Evolutionary conservation across 768 basidiomycete genomes (phyloP), one percentile per base, ranked within the genome.

Genomic region (Lentinula raphanica): DNA sequence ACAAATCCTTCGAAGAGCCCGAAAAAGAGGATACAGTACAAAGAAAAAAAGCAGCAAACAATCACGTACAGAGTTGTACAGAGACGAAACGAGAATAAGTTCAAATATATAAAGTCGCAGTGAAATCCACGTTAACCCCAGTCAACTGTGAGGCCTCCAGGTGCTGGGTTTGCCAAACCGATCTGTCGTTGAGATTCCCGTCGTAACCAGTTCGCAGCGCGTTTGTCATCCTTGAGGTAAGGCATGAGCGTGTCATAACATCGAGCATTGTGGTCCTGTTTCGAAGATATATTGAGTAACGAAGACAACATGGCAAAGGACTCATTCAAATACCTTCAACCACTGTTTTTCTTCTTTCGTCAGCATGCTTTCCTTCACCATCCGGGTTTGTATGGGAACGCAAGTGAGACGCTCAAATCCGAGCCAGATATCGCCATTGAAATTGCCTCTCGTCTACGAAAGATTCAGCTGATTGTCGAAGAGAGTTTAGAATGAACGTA

Each of bases 361-460:
- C 57, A 98, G 81, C 82, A 97, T 85, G 51, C 69, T 77, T 48
- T 86, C 88, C 67, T 92, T 89, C 53, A 98, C 87, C 85, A 98
- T 89, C 63, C 83, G 79, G 1, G 90, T 90, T 71, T 94, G 90
- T 65, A 98, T 97, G 3, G 96, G 96, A 9, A 98, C 94, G 73
- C 90, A 87, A 2, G 95, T 96, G 64, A 98, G 76, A 3, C 94
- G 87, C 71, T 95, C 92, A 69, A 96, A 98, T 7, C 88, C 90
- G 35, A 93, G 81, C 93, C 93, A 98, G 25, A 82, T 74, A 64
- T 85, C 78, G 27, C 87, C 88, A 60, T 84, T 88, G 68, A 85
- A 88, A 62, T 83, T 77, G 61, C 81, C 80, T 71, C 78, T 85
- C 32, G 90, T 92, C 86, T 91, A 63, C 46, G 35, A 57, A 35